Base-by-base conservation (phyloP, 176 grass and related monocot genomes). In the Phyllostachys edulis region DNA sequence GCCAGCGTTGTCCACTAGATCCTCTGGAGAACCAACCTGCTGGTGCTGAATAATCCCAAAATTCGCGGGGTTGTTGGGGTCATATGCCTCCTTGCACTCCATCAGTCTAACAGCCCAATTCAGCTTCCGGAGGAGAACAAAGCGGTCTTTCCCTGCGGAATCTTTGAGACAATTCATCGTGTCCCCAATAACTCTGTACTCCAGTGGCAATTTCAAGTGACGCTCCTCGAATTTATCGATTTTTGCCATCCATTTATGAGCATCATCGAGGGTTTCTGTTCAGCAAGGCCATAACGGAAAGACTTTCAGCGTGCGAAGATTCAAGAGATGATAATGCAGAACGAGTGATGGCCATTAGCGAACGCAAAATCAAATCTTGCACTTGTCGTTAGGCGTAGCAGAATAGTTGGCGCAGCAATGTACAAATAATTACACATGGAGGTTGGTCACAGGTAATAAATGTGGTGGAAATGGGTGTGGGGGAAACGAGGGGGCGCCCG, bases 171-270 rank as follows among this genome's bases (percentile, higher is more conserved):
- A 87, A 70, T 93, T 95, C 93, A 93, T 98, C 91, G 90, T 85
- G 90, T 95, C 91, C 21, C 93, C 91, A 9, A 98, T 93, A 32
- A 98, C 96, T 55, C 96, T 90, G 87, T 98, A 98, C 80, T 98
- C 96, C 8, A 98, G 69, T 4, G 91, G 93, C 51, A 98, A 73
- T 26, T 93, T 95, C 44, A 95, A 78, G 66, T 98, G 85, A 17
- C 90, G 76, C 61, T 98, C 84, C 87, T 98, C 93, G 69, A 98
- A 98, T 62, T 85, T 93, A 79, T 92, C 69, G 41, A 98, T 95
- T 63, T 91, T 92, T 6, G 79, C 93, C 92, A 91, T 98, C 85
- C 89, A 91, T 56, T 93, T 95, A 69, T 93, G 89, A 69, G 91
- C 96, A 40, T 92, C 96, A 67, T 98, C 93, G 41, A 98, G 89